Evolutionary conservation across 306 rosid genomes (phyloP), one percentile per base, ranked within the genome.

Genomic region (Betula pendula): DNA sequence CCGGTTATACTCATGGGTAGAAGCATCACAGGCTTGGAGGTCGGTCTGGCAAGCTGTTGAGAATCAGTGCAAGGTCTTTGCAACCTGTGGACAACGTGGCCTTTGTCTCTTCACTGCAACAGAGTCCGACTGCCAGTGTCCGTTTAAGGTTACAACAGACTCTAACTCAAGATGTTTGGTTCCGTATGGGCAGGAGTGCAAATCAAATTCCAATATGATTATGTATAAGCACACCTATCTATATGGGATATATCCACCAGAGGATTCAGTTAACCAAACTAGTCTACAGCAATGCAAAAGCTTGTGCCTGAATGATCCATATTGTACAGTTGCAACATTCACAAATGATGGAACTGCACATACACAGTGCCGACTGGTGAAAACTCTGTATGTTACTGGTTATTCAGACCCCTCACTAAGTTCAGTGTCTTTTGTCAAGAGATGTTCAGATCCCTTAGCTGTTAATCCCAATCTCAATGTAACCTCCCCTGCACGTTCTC

Each of bases 31-130:
- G 47, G 71, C 89, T 62, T 93, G 97, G 97, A 84, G 77, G 77
- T 51, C 89, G 12, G 97, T 93, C 49, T 93, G 97, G 97, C 96
- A 86, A 76, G 97, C 96, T 79, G 92, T 90, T 56, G 89, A 90
- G 80, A 90, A 90, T 79, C 97, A 89, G 72, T 93, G 97, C 88
- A 82, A 87, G 33, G 97, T 93, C 38, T 90, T 90, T 56, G 96
- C 92, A 16, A 89, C 94, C 17, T 90, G 97, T 75, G 89, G 91
- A 27, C 77, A 80, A 68, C 85, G 3, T 2, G 97, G 97, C 52
- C 78, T 92, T 47, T 93, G 97, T 47, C 81, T 78, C 80, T 83
- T 85, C 49, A 73, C 33, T 48, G 73, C 85, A 63, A 80, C 89
- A 3, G 94, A 89, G 51, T 75, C 89, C 5, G 84, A 76, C 16